Percentiles rank a stretch among this genome's conserved stretches.
phyloP scores from a whole-genome alignment of 2,329 filamentous ascomycete species.

The Berkeleyomyces rouxiae region DNA sequence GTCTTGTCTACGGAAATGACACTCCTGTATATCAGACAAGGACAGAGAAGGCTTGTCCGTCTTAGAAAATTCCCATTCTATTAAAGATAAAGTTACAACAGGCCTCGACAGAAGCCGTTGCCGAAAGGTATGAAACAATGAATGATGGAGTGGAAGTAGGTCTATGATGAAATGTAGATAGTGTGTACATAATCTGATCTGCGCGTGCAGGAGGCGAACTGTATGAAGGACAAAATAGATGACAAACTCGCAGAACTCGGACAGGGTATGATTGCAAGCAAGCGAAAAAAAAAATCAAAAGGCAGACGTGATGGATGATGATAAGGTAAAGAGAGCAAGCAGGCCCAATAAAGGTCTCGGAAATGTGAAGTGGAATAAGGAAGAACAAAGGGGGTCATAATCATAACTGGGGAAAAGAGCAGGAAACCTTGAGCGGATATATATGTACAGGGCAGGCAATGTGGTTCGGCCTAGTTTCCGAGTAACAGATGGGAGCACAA shows the following conservation, averaged over 20 bases:
- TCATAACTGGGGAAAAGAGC: background rate
- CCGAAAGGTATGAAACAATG: background rate
- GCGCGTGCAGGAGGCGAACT: background rate
- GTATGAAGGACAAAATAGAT: background rate
- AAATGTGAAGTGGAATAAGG: background rate
- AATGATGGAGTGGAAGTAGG: background rate
- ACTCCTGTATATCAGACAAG: background rate
- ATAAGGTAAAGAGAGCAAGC: background rate
- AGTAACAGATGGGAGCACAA: constrained; percentile 33
- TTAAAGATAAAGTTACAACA: background rate
- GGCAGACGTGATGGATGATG: background rate
- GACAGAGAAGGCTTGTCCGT: too few relatives aligned
- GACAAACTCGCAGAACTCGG: background rate
- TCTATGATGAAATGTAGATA: background rate
- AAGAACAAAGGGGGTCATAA: background rate
- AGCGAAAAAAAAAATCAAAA: background rate
- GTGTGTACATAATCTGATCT: background rate
- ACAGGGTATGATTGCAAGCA: background rate
- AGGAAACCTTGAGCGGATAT: background rate
- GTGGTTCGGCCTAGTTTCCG: background rate
- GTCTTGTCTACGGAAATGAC: background rate
- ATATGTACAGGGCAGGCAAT: background rate
- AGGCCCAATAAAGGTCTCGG: background rate
- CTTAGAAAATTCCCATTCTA: too few relatives aligned
- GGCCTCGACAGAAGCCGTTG: background rate